Percentiles rank a stretch among this genome's conserved stretches.
These are phyloP conservation scores for Pyrenula massariospora DNA, from an alignment of 495 filamentous ascomycete genomes.

Conservation along the genomic window DNA sequence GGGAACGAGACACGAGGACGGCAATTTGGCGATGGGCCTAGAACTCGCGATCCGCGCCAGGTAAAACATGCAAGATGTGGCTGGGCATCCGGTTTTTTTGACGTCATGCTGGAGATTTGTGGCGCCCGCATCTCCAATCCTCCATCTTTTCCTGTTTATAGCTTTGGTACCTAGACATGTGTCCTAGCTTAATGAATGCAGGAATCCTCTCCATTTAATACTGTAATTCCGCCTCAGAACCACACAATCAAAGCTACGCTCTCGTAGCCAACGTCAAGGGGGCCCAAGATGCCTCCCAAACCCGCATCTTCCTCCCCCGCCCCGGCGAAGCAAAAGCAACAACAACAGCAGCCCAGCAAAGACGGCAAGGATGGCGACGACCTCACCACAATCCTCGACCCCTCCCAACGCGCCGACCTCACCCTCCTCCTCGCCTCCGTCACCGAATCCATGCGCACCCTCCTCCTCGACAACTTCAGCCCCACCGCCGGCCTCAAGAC, in stretches of 20 bases:
- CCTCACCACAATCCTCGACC: conserved; percentile 36
- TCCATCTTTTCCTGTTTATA: too few relatives aligned
- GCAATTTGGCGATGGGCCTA: too few relatives aligned
- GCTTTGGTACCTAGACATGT: too few relatives aligned
- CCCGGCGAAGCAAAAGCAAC: background rate
- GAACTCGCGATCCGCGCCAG: too few relatives aligned
- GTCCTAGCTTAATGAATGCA: too few relatives aligned
- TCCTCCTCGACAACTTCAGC: conserved; percentile 28
- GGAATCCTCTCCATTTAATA: too few relatives aligned
- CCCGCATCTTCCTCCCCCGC: background rate
- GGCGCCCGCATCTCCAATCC: background rate
- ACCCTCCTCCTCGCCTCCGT: conserved; percentile 32
- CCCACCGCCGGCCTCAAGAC: conserved; percentile 4
- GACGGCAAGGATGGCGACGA: conserved; percentile 18
- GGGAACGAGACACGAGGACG: too few relatives aligned
- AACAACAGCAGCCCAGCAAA: background rate
- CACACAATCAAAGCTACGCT: too few relatives aligned
- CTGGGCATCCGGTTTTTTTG: background rate
- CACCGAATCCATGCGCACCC: conserved; percentile 31
- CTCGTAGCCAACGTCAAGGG: too few relatives aligned
- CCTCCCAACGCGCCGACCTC: conserved; percentile 35
- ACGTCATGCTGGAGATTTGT: background rate
- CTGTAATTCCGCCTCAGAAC: too few relatives aligned
- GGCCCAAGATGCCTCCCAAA: background rate
- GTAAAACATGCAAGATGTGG: too few relatives aligned